Conservation (phyloP, 148 eudicot species). For the Linanthus parryae region DNA sequence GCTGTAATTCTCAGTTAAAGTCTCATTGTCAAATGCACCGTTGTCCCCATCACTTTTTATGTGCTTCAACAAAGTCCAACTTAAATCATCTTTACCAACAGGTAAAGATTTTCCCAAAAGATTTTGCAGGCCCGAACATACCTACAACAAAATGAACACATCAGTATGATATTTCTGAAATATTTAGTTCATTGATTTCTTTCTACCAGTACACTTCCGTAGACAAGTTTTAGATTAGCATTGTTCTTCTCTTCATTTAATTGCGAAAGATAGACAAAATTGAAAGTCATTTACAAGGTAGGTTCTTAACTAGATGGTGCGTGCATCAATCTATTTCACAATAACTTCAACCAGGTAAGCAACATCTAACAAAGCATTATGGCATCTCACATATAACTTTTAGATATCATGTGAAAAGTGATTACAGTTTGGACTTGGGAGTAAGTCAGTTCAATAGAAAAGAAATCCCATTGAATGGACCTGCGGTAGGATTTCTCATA, state of each 20-base stretch:
- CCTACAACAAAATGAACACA: constrained; percentile 31
- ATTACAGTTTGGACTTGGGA: no score
- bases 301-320: not conserved
- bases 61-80: constrained; percentile 71
- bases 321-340: no score
- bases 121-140: constrained; percentile 54
- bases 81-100: constrained; percentile 46
- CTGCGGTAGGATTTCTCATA: no score
- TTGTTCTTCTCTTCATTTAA: not conserved
- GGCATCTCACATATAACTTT: no score
- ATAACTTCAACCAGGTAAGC: no score
- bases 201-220: not conserved
- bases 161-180: constrained; percentile 1
- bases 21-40: constrained; percentile 26
- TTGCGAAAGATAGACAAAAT: not conserved
- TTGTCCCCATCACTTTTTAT: constrained; percentile 18
- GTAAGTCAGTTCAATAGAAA: no score
- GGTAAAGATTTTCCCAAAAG: constrained; percentile 60
- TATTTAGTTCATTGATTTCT: not conserved
- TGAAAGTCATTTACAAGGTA: not conserved
- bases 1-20: constrained; percentile 40
- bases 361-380: no score
- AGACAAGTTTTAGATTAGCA: not conserved
- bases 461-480: no score
- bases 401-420: no score